Evolutionary conservation across 2,329 filamentous ascomycete genomes (phyloP), one percentile per base, ranked within the genome.

Genomic region (Aspergillus versicolor): DNA sequence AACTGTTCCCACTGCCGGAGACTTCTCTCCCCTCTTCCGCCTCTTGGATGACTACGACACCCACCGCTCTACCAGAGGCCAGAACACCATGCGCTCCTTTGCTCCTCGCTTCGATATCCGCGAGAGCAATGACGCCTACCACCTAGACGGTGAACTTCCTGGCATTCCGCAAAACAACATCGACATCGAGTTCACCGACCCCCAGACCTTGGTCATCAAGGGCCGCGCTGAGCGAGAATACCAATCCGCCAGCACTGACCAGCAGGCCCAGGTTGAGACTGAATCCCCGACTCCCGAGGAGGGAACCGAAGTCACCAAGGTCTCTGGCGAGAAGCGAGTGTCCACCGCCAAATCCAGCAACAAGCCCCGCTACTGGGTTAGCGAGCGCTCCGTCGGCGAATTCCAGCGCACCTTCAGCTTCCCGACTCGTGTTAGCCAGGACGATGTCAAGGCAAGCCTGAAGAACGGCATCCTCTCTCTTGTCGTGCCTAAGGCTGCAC

Each of bases 391-490:
- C 1, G 75, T 84, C 12, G 84, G 84, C 61, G 79, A 82, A 53
- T 87, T 87, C 74, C 78, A 81, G 58, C 80, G 84, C 65, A 78
- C 76, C 47, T 87, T 87, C 72, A 77, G 73, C 57, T 87, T 87
- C 76, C 83, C 84, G 1, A 72, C 74, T 2, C 75, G 79, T 32
- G 80, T 87, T 50, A 79, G 86, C 61, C 83, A 85, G 66, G 83
- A 87, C 32, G 75, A 72, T n/a, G 84, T 87, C 64, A 84, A 81
- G 73, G 84, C 84, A 19, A 81, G 73, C 52, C 68, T 87, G 70
- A 86, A 83, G 76, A 80, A 87, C 64, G 84, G 84, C 11, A 79
- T 87, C 53, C 71, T 87, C 52, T 80, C 74, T 54, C 78, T 87
- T 42, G 65, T 80, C 5, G 79, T 87, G 7, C 84, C 84, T 2